Evolutionary conservation across 192 early-diverging fungal genomes (phyloP), one percentile per base, ranked within the genome.

Genomic region (Lobosporangium transversale): DNA sequence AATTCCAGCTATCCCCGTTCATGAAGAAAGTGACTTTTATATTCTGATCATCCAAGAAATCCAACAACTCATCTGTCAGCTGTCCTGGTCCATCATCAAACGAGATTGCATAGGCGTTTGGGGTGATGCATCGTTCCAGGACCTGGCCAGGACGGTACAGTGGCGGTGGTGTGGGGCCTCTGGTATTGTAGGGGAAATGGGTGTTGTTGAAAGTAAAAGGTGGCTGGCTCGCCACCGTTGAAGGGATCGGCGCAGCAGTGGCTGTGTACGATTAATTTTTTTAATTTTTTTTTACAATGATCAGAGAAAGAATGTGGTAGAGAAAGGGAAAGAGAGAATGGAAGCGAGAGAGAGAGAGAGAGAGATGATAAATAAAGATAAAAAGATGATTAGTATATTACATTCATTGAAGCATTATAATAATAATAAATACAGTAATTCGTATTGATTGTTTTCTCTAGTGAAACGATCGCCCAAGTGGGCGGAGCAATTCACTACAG

Each of bases 21-120:
- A 86, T 68, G 64, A 90, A 91, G 79, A 92, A 86, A 15, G 90
- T 88, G 1, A 86, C 82, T 50, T 87, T 84, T 44, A 87, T 48
- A 29, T 84, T 79, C 30, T 87, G 64, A 8, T 79, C 53, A 9
- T 79, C 63, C 26, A 91, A 58, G 44, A 71, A 80, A 53, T 88
- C 84, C 30, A 88, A 79, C 37, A 91, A 58, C 9, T 82, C 80
- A 32, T 79, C 75, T 27, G 82, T 82, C 32, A 82, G 80, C 45
- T 66, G 69, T 23, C 83, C 83, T 21, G 90, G 90, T 21, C 90
- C 90, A 73, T 91, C 90, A 74, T 91, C 90, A 48, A 87, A 91
- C 9, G 88, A 88, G 54, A 90, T 68, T 32, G 83, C 82, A 20
- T 76, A 76, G 14, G 73, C 54, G 24, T 76, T 76, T 9, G 50